Conservation (phyloP, 176 grass and related monocot genomes). For the Musa schizocarpa region DNA sequence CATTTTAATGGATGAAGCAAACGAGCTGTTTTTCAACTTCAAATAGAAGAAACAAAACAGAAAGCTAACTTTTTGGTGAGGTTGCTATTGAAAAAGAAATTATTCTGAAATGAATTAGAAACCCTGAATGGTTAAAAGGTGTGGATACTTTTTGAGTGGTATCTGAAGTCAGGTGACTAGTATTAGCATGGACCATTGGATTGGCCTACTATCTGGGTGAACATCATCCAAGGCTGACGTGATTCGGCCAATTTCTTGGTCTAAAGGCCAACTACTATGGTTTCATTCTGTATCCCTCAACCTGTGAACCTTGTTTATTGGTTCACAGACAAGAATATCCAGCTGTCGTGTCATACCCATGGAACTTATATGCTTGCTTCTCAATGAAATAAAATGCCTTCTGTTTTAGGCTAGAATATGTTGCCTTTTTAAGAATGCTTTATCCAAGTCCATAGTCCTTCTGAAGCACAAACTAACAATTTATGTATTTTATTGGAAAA, state of each 20-base stretch:
- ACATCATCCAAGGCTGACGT: neutral
- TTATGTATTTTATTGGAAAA: conserved; percentile 8
- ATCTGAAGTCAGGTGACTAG: neutral
- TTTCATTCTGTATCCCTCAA: neutral
- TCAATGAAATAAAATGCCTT: neutral
- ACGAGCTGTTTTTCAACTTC: neutral
- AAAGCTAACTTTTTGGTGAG: neutral
- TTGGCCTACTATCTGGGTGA: neutral
- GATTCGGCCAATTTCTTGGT: neutral
- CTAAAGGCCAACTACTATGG: neutral
- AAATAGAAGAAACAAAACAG: neutral
- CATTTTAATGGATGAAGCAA: neutral
- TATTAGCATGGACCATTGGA: neutral
- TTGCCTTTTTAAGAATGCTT: neutral
- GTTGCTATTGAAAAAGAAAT: neutral
- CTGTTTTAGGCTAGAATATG: neutral
- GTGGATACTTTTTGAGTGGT: neutral
- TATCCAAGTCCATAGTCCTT: neutral
- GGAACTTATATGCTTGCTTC: neutral
- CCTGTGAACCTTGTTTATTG: neutral
- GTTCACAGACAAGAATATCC: neutral
- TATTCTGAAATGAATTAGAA: neutral
- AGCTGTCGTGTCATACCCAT: neutral
- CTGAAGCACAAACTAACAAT: neutral
- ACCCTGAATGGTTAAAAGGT: neutral